A percentile compares a stretch with the other conserved stretches of the same genome.
Evolutionary conservation across 371 early-diverging fungal species (phyloP).

Genomic region (Actinomortierella ambigua): DNA sequence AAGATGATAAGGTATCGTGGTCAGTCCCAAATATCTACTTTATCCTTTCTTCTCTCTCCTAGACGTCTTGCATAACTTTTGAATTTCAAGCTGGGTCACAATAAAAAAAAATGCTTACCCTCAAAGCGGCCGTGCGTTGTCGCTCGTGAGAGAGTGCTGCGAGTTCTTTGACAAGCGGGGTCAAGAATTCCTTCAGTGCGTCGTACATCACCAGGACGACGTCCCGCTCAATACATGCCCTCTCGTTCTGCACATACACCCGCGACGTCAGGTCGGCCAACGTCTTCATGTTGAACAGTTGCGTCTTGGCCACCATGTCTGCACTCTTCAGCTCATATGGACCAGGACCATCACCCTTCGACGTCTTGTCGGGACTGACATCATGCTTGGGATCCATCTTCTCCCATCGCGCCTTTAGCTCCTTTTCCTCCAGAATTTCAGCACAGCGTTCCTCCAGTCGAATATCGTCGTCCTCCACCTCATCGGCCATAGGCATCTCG

Average conservation of each 20-base stretch:
- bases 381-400: no score
- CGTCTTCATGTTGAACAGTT: constrained; percentile 19
- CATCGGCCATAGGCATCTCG: constrained; percentile 42
- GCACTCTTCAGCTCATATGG: neutral
- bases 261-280: constrained; percentile 18
- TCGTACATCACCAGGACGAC: constrained; percentile 10
- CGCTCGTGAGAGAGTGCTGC: constrained; percentile 19
- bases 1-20: neutral
- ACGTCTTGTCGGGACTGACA: neutral
- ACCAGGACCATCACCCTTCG: neutral
- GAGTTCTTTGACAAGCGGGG: constrained; percentile 22
- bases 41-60: neutral
- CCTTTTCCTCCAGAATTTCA: constrained; percentile 5
- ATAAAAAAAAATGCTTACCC: neutral
- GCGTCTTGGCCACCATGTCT: constrained; percentile 7
- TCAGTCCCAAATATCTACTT: neutral
- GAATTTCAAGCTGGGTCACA: neutral
- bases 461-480: constrained; percentile 16
- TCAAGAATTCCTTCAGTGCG: constrained; percentile 26
- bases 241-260: constrained; percentile 24
- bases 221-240: constrained; percentile 20
- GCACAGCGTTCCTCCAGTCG: constrained; percentile 23
- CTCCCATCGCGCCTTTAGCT: constrained; percentile 9
- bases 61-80: neutral
- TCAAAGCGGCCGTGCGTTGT: neutral